phyloP scores from a whole-genome alignment of 495 filamentous ascomycete genomes.

The Neurospora cerealis region DNA sequence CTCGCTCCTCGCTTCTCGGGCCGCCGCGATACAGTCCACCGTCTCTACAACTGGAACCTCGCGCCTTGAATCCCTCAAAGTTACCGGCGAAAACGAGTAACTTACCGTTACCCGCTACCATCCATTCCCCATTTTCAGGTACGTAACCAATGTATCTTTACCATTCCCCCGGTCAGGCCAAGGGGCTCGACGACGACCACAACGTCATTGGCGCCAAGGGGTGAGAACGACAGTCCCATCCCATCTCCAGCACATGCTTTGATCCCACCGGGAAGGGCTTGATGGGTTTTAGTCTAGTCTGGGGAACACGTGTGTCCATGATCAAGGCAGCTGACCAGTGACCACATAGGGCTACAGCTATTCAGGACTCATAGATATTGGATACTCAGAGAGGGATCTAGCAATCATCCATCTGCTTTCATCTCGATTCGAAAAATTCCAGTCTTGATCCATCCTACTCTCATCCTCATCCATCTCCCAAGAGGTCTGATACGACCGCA shows the following conservation, averaged over 20 bases:
- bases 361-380: not conserved
- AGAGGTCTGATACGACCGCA: not conserved
- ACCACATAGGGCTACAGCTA: not conserved
- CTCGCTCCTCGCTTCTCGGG: not conserved
- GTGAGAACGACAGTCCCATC: not conserved
- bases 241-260: not conserved
- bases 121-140: not conserved
- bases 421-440: not conserved
- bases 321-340: not conserved
- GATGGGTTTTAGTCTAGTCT: not conserved
- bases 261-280: not conserved
- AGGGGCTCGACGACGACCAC: not conserved
- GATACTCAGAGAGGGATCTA: not conserved
- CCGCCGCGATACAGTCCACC: not conserved
- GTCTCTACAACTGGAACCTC: not conserved
- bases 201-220: not conserved
- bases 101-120: not conserved
- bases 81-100: not conserved
- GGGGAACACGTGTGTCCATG: not conserved
- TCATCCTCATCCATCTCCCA: not conserved
- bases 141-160: not conserved
- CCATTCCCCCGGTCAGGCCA: not conserved
- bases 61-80: not conserved
- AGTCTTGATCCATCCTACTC: not conserved
- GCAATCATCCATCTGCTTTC: not conserved